Evolutionary conservation across 768 basidiomycete genomes (phyloP).

Genomic region (Boletus speciosus): DNA sequence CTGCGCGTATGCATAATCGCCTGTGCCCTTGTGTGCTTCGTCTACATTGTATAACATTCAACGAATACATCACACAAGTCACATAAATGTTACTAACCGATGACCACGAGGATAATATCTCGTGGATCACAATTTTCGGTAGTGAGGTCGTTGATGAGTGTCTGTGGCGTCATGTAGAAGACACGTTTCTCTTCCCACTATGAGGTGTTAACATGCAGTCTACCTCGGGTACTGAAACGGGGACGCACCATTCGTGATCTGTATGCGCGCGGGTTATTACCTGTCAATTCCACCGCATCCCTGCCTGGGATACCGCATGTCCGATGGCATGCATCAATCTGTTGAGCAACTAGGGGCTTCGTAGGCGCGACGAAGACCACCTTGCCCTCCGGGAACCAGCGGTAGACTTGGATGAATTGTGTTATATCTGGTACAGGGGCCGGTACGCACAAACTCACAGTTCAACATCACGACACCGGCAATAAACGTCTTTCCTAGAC

Average conservation of each 20-base stretch:
- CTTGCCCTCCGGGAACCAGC: slow-evolving; percentile 90
- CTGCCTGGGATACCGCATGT: slow-evolving; percentile 89
- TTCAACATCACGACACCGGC: slow-evolving; percentile 97
- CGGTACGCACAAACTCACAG: slow-evolving; percentile 46
- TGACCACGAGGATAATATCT: slow-evolving; percentile 82
- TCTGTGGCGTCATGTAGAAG: slow-evolving; percentile 97
- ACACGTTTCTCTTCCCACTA: slow-evolving; percentile 83
- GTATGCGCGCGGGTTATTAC: slow-evolving; percentile 52
- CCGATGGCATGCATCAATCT: slow-evolving; percentile 89
- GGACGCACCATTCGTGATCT: slow-evolving; percentile 59
- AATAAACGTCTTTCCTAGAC: slow-evolving; percentile 96
- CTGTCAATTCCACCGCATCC: slow-evolving; percentile 86
- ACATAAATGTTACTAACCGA: slow-evolving; percentile 51
- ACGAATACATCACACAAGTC: background rate
- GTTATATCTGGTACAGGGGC: slow-evolving; percentile 1
- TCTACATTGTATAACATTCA: slow-evolving; percentile 45
- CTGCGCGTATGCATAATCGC: slow-evolving; percentile 89
- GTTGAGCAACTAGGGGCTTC: slow-evolving; percentile 93
- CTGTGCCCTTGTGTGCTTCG: slow-evolving; percentile 92
- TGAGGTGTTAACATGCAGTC: background rate
- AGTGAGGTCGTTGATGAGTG: slow-evolving; percentile 80
- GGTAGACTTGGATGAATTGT: slow-evolving; percentile 56
- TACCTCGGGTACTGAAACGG: background rate
- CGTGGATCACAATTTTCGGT: slow-evolving; percentile 69
- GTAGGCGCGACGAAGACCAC: slow-evolving; percentile 95